phyloP scores from a whole-genome alignment of 495 filamentous ascomycete species.

The Lophiotrema nucula region DNA sequence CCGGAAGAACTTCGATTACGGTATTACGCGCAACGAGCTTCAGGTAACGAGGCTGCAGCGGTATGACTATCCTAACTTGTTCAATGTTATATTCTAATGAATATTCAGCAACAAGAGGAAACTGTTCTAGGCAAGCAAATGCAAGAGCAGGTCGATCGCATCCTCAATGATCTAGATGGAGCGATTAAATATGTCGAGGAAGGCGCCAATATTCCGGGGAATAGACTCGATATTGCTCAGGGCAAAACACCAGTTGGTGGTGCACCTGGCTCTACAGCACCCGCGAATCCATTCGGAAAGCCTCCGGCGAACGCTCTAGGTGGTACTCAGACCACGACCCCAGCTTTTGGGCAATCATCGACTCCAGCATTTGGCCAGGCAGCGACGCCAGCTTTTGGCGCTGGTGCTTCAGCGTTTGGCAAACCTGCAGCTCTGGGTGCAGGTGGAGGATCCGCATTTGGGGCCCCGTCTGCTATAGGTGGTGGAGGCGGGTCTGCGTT shows the following conservation, averaged over 20 bases:
- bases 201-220: constrained; percentile 71
- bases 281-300: constrained; percentile 31
- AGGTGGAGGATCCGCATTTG: constrained; percentile 25
- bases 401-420: constrained; percentile 19
- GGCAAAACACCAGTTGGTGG: constrained; percentile 8
- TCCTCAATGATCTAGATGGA: constrained; percentile 63
- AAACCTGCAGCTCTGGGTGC: constrained; percentile 12
- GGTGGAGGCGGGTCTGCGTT: constrained; percentile 12
- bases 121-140: constrained; percentile 56
- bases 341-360: constrained; percentile 18
- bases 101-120: constrained; percentile 58
- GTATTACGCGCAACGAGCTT: constrained; percentile 58
- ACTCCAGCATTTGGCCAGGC: constrained; percentile 23
- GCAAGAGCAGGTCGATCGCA: constrained; percentile 65
- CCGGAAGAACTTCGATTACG: constrained; percentile 76
- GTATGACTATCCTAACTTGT: constrained; percentile 40
- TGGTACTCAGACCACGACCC: constrained; percentile 12
- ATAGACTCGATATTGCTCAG: constrained; percentile 66
- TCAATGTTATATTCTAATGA: background rate
- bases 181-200: constrained; percentile 71
- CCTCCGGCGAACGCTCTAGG: constrained; percentile 34
- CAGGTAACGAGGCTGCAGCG: constrained; percentile 63
- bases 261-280: background rate
- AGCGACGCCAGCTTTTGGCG: constrained; percentile 7
- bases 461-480: constrained; percentile 23